A percentile compares a stretch with the other conserved stretches of the same genome.
Evolutionary conservation across 345 rosid species (phyloP).

Genomic region (Salix dunnii): DNA sequence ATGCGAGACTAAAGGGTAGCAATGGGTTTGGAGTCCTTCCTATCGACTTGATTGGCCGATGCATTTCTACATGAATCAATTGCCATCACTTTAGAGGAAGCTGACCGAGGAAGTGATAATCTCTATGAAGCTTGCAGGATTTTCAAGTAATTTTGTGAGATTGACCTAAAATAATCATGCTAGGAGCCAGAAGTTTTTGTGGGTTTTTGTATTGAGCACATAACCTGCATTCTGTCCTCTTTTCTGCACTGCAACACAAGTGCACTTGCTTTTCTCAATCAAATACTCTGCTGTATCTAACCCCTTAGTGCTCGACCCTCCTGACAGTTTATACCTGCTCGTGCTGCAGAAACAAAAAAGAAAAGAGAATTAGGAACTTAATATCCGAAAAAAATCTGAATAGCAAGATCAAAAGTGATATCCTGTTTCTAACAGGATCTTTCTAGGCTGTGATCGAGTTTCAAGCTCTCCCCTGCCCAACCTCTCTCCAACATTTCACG

Average conservation of each 20-base stretch:
- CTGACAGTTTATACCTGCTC: conserved; percentile 40
- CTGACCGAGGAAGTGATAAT: not conserved
- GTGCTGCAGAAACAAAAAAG: not conserved
- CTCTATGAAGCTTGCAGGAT: not conserved
- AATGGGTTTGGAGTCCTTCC: not conserved
- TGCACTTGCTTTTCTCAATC: conserved; percentile 76
- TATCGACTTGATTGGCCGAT: not conserved
- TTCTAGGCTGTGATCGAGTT: not conserved
- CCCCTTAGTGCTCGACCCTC: conserved; percentile 52
- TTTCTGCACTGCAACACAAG: conserved; percentile 77
- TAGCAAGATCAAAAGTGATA: not conserved
- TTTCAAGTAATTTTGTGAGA: not conserved
- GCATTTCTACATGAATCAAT: not conserved
- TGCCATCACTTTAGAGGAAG: not conserved
- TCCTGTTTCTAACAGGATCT: not conserved
- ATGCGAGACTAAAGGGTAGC: not conserved
- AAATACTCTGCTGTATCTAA: conserved; percentile 73
- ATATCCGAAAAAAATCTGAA: not conserved
- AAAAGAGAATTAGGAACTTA: not conserved
- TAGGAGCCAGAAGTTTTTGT: conserved; percentile 83
- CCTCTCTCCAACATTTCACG: not conserved
- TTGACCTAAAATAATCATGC: conserved; percentile 37
- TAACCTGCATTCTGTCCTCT: conserved; percentile 84
- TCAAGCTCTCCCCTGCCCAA: not conserved
- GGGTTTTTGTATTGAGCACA: conserved; percentile 81